These are phyloP conservation scores for Termitomyces sp. DNA, from an alignment of 768 basidiomycete genomes.

Conservation along the genomic window DNA sequence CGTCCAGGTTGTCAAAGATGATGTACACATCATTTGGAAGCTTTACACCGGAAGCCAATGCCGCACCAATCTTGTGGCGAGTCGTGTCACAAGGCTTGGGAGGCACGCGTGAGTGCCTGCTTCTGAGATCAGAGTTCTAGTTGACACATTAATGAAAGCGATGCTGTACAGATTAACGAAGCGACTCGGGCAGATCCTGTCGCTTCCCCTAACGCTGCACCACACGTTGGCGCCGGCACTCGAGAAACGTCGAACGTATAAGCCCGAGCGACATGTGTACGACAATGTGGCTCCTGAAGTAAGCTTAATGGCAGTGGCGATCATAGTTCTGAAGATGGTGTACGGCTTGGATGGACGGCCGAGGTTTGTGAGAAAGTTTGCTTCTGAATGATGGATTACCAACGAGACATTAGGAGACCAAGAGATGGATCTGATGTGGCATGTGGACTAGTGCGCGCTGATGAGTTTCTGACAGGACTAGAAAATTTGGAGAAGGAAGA, in stretches of 20 bases:
- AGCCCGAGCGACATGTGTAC: slow-evolving; percentile 45
- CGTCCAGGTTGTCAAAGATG: slow-evolving; percentile 59
- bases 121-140: slow-evolving; percentile 13
- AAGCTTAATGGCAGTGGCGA: slow-evolving; percentile 51
- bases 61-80: slow-evolving; percentile 76
- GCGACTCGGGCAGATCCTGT: slow-evolving; percentile 50
- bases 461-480: slow-evolving; percentile 46
- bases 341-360: slow-evolving; percentile 76
- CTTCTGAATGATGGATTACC: slow-evolving; percentile 30
- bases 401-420: slow-evolving; percentile 36
- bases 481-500: slow-evolving; percentile 31
- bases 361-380: slow-evolving; percentile 26
- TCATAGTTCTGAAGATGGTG: slow-evolving; percentile 78
- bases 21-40: slow-evolving; percentile 55
- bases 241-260: slow-evolving; percentile 29
- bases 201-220: slow-evolving; percentile 60
- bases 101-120: slow-evolving; percentile 64
- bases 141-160: slow-evolving; percentile 37
- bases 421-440: slow-evolving; percentile 51
- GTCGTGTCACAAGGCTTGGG: slow-evolving; percentile 56
- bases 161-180: slow-evolving; percentile 64
- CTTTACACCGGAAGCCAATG: slow-evolving; percentile 70
- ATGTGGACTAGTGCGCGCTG: slow-evolving; percentile 50
- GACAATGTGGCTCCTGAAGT: slow-evolving; percentile 73
- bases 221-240: slow-evolving; percentile 46